A percentile compares a stretch with the other conserved stretches of the same genome.
Evolutionary conservation across 345 rosid species (phyloP).

Genomic region (Eucalyptus polyanthemos): DNA sequence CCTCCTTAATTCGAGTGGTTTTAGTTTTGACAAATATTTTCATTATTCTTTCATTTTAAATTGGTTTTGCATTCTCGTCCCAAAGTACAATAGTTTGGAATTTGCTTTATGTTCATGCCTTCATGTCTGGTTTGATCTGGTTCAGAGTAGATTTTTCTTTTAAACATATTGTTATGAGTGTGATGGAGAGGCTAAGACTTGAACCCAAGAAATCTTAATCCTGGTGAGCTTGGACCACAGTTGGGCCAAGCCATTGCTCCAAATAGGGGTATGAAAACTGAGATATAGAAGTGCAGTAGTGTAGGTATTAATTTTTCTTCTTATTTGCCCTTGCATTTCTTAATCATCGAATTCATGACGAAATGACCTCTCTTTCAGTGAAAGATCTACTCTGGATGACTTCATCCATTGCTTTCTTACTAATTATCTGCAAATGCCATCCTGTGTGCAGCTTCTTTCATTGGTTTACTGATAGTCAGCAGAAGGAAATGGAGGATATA

Average conservation of each 20-base stretch:
- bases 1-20: neutral
- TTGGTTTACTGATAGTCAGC: slow-evolving; percentile 62
- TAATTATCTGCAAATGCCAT: neutral
- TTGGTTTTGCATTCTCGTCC: neutral
- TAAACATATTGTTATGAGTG: neutral
- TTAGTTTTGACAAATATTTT: neutral
- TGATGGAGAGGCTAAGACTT: neutral
- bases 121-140: neutral
- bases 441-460: slow-evolving; percentile 54
- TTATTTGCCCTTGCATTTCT: neutral
- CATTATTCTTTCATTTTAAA: neutral
- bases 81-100: neutral
- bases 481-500: slow-evolving; percentile 45
- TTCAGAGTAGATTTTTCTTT: neutral
- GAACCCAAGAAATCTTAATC: neutral
- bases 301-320: neutral
- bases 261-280: neutral
- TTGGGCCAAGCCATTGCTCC: neutral
- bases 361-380: neutral
- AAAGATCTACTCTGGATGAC: neutral
- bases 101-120: neutral
- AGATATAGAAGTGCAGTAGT: neutral
- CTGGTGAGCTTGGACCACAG: neutral
- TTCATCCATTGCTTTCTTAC: neutral
- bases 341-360: neutral